A percentile compares a stretch with the other conserved stretches of the same genome.
These are phyloP conservation scores for Polytrichum commune DNA, from an alignment of 225 moss, liverwort and hornwort genomes.

Conservation along the genomic window DNA sequence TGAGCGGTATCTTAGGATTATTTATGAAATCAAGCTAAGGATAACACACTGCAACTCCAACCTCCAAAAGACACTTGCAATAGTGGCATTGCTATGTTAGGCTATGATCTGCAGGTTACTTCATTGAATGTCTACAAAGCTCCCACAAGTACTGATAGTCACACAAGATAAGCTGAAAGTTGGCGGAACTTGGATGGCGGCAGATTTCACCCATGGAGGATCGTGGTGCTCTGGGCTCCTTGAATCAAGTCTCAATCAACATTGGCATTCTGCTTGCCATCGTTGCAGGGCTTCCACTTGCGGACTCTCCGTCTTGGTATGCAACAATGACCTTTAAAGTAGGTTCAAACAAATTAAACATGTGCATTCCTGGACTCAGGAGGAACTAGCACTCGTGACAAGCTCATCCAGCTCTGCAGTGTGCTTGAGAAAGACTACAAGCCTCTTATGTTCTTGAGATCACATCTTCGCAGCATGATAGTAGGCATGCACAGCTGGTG, in stretches of 20 bases:
- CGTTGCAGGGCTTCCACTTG: constrained; percentile 48
- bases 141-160: background rate
- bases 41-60: no score
- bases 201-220: constrained; percentile 54
- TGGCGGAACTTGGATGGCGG: background rate
- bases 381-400: no score
- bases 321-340: background rate
- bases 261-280: constrained; percentile 51
- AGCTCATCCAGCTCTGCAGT: no score
- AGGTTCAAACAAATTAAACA: no score
- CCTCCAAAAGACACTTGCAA: background rate
- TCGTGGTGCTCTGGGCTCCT: constrained; percentile 48
- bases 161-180: background rate
- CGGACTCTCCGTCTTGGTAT: constrained; percentile 42
- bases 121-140: background rate
- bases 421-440: no score
- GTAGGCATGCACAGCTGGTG: no score
- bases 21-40: no score
- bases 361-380: no score
- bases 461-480: no score
- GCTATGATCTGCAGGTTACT: background rate
- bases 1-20: no score
- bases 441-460: no score
- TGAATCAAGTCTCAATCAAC: constrained; percentile 45
- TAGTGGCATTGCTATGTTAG: background rate